Evolutionary conservation across 345 rosid genomes (phyloP).

Genomic region (Heritiera fomes): DNA sequence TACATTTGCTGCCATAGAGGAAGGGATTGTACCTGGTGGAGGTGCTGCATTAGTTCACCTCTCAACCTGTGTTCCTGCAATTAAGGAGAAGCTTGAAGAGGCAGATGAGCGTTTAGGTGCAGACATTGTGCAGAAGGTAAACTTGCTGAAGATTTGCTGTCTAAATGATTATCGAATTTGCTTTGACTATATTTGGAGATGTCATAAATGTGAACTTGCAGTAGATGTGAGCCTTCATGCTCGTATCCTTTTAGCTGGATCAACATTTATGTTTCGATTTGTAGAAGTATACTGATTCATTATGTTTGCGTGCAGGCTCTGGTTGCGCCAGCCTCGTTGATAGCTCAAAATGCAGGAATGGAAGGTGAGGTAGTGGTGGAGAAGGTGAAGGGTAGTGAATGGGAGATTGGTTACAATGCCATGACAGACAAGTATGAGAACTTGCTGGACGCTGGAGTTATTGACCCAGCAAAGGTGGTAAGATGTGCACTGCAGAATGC

Average conservation of each 20-base stretch:
- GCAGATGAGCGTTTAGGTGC: conserved; percentile 89
- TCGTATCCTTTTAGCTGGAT: neutral
- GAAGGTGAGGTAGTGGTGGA: conserved; percentile 98
- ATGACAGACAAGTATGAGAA: conserved; percentile 89
- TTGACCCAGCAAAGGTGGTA: conserved; percentile 93
- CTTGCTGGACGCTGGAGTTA: conserved; percentile 81
- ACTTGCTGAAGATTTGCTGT: neutral
- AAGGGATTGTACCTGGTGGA: conserved; percentile 98
- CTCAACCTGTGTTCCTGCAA: conserved; percentile 58
- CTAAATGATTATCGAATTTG: neutral
- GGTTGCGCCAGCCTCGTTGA: conserved; percentile 82
- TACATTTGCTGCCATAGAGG: conserved; percentile 96
- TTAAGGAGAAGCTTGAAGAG: conserved; percentile 75
- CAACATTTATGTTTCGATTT: neutral
- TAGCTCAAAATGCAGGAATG: conserved; percentile 92
- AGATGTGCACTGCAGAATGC: conserved; percentile 93
- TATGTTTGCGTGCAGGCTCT: conserved; percentile 56
- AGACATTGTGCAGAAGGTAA: conserved; percentile 95
- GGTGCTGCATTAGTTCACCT: conserved; percentile 93
- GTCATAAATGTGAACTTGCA: conserved; percentile 1
- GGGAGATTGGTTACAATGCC: conserved; percentile 96
- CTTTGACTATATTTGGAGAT: neutral
- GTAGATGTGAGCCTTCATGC: neutral
- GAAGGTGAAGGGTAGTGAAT: conserved; percentile 66
- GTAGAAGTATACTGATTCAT: neutral